phyloP scores from a whole-genome alignment of 2,329 filamentous ascomycete genomes.

The Fusarium sp. region DNA sequence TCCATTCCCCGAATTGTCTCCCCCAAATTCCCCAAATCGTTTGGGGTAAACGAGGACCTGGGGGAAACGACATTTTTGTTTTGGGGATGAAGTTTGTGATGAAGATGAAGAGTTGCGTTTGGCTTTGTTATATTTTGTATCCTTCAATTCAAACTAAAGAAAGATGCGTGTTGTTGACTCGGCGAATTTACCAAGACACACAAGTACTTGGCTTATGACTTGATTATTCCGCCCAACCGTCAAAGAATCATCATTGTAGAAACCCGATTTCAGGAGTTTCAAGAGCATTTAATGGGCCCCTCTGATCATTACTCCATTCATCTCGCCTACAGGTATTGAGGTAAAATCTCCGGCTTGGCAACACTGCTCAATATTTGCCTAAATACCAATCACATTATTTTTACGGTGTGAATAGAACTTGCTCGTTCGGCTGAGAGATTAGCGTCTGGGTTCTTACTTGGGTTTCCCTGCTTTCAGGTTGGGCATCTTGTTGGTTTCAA shows the following conservation, averaged over 20 bases:
- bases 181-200: neutral
- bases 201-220: neutral
- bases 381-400: neutral
- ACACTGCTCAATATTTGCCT: neutral
- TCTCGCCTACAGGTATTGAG: neutral
- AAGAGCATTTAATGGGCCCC: neutral
- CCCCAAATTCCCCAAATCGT: conserved; percentile 32
- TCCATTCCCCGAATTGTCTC: conserved; percentile 29
- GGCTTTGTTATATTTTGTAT: neutral
- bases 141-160: no score
- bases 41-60: conserved; percentile 34
- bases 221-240: neutral
- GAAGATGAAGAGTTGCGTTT: neutral
- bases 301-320: conserved; percentile 14
- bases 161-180: neutral
- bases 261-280: neutral
- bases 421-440: neutral
- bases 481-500: neutral
- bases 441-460: neutral
- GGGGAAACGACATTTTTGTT: neutral
- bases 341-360: conserved; percentile 15
- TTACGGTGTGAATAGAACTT: neutral
- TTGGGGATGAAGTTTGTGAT: neutral
- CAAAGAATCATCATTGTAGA: neutral
- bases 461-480: neutral